phyloP scores from a whole-genome alignment of 2,329 filamentous ascomycete species.

The Colletotrichum lindemuthianum region DNA sequence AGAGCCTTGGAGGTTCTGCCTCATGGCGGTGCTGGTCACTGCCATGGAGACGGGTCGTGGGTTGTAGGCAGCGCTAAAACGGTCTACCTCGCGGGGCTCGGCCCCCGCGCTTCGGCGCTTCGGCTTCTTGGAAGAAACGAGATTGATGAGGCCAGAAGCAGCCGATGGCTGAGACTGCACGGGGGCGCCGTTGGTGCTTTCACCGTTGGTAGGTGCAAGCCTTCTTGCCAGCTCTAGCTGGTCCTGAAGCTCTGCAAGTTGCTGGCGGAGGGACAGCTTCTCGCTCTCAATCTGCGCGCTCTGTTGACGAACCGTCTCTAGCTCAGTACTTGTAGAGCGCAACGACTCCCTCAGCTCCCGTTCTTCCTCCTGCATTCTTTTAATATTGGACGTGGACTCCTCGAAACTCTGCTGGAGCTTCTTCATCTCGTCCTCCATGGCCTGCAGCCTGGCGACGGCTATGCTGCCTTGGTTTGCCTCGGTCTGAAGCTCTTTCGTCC shows the following conservation, averaged over 20 bases:
- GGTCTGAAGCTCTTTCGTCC: constrained; percentile 92
- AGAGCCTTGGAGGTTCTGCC: constrained; percentile 77
- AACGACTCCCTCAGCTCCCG: constrained; percentile 85
- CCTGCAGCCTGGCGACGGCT: constrained; percentile 86
- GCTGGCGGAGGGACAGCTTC: constrained; percentile 85
- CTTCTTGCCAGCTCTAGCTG: constrained; percentile 89
- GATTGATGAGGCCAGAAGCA: constrained; percentile 87
- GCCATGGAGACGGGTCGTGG: constrained; percentile 97
- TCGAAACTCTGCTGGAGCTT: constrained; percentile 89
- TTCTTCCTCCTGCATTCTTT: constrained; percentile 94
- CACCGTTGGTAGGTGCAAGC: constrained; percentile 78
- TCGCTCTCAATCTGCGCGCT: constrained; percentile 84
- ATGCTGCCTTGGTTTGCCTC: constrained; percentile 99
- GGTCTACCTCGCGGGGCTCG: constrained; percentile 85
- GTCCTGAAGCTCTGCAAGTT: constrained; percentile 89
- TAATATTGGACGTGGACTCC: constrained; percentile 89
- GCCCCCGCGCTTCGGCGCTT: constrained; percentile 93
- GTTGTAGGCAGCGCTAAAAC: constrained; percentile 93
- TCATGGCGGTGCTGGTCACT: constrained; percentile 72
- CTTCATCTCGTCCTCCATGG: constrained; percentile 96
- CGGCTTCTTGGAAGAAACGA: constrained; percentile 96
- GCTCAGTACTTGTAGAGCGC: constrained; percentile 79
- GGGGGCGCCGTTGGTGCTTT: constrained; percentile 50
- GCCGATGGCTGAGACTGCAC: constrained; percentile 60
- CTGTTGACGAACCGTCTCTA: constrained; percentile 80